Evolutionary conservation across 2,329 filamentous ascomycete genomes (phyloP), one percentile per base, ranked within the genome.

Genomic region (Aspergillus vadensis): DNA sequence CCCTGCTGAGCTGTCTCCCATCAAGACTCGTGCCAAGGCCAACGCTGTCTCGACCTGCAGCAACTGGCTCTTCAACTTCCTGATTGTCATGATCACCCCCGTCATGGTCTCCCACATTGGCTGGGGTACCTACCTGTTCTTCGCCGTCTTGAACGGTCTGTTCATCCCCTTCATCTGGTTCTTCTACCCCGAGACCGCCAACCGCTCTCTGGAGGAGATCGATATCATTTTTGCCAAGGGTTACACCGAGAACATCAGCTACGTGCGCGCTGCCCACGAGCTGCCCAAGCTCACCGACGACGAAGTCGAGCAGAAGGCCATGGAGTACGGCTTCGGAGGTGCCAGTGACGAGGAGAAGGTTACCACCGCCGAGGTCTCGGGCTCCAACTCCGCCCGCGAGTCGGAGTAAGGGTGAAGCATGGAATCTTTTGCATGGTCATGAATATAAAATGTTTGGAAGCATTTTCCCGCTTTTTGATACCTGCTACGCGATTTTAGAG

Each of bases 61-160:
- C 32, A 85, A 85, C 74, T 85, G 83, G 82, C 72, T 83, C 2
- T 84, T 82, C 72, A 84, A 84, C 73, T 85, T 84, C 70, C 81
- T 80, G 4, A 76, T 80, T 10, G 77, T 85, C 60, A 85, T 85
- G 76, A 81, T 79, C 58, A 80, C 78, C 0, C 78, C 78, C 0
- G 74, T 78, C 48, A 79, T 80, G 76, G 62, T 79, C 7, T 59
- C 63, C 10, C 54, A 64, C 39, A 79, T 79, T 41, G 62, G 67
- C 4, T 80, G 78, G 78, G 74, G 77, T 43, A 77, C 76, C 5
- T 80, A 80, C 64, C 71, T 80, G 36, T 79, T 80, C 71, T 80
- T 80, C 59, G 77, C 75, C 1, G 66, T 65, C 44, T 71, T 77
- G 72, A 79, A 79, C 65, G 70, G 70, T 53, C 64, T 72, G 44